phyloP scores from a whole-genome alignment of 805 yeast genomes.

The Jamesozyma spencerorum region DNA sequence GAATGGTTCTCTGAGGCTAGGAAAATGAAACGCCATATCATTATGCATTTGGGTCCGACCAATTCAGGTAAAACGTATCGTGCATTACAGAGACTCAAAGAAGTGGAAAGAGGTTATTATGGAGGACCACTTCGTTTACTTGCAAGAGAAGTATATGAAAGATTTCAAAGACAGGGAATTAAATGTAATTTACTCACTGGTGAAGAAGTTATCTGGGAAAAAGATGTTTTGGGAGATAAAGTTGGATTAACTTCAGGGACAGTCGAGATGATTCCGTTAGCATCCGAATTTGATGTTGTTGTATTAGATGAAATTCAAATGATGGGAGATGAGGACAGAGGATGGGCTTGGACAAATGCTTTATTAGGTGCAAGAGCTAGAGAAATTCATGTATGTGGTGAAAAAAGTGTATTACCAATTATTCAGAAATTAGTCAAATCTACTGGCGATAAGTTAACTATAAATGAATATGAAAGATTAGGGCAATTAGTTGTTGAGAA shows the following conservation, averaged over 20 bases:
- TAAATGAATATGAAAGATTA: constrained; percentile 63
- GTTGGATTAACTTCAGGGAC: constrained; percentile 81
- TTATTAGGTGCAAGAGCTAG: constrained; percentile 76
- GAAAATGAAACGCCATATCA: constrained; percentile 61
- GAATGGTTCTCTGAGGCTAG: constrained; percentile 86
- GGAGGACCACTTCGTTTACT: constrained; percentile 90
- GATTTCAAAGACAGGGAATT: constrained; percentile 52
- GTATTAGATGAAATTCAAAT: constrained; percentile 95
- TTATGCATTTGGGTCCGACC: constrained; percentile 97
- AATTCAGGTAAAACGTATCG: constrained; percentile 90
- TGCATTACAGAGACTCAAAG: constrained; percentile 61
- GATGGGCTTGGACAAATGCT: constrained; percentile 93
- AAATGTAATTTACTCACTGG: constrained; percentile 87
- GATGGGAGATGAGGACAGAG: constrained; percentile 72
- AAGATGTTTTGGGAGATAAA: constrained; percentile 60
- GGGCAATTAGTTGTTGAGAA: constrained; percentile 58
- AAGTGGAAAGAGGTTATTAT: constrained; percentile 68
- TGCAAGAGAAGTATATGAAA: constrained; percentile 85
- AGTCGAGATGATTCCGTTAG: constrained; percentile 80
- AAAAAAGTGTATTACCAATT: constrained; percentile 68
- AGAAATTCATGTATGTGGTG: constrained; percentile 91
- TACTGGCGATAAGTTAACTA: constrained; percentile 75
- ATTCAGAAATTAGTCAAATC: constrained; percentile 46
- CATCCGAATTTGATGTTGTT: constrained; percentile 66
- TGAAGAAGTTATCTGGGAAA: constrained; percentile 75